Percentiles rank a stretch among this genome's conserved stretches.
These are phyloP conservation scores for Myxozyma monticola DNA, from an alignment of 805 yeast species.

Conservation along the genomic window DNA sequence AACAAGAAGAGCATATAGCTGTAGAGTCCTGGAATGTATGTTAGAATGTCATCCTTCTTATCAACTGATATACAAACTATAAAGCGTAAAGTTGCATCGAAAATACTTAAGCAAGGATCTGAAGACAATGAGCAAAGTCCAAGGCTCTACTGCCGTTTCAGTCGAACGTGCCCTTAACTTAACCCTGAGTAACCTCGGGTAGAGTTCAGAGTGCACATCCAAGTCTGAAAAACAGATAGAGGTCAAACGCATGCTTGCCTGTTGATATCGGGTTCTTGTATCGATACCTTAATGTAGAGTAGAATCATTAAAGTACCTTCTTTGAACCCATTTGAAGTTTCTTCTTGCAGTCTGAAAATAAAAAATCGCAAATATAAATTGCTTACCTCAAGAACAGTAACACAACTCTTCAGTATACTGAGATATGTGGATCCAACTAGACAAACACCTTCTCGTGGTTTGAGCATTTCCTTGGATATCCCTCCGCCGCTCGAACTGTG, in stretches of 20 bases:
- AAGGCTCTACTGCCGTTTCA: too few relatives aligned
- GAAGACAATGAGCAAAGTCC: neutral
- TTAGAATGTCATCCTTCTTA: slow-evolving; percentile 9
- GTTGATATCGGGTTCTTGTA: slow-evolving; percentile 37
- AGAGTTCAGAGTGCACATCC: neutral
- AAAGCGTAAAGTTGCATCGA: neutral
- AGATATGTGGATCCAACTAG: slow-evolving; percentile 19
- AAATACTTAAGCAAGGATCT: neutral
- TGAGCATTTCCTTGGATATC: slow-evolving; percentile 11
- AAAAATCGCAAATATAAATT: neutral
- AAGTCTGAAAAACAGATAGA: neutral
- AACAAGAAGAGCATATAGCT: neutral
- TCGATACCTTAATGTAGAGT: slow-evolving; percentile 23
- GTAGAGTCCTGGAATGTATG: neutral
- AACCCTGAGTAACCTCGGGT: slow-evolving; percentile 4
- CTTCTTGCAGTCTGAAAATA: neutral
- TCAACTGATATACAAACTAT: neutral
- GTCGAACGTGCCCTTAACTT: neutral
- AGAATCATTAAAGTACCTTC: slow-evolving; percentile 19
- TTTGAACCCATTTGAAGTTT: slow-evolving; percentile 14
- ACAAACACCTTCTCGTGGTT: slow-evolving; percentile 6
- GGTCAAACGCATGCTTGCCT: neutral
- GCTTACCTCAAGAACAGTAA: too few relatives aligned
- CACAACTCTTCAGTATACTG: too few relatives aligned
- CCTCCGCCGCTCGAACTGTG: slow-evolving; percentile 1